phyloP scores from a whole-genome alignment of 305 asterid species.

The Fraxinus albicans region DNA sequence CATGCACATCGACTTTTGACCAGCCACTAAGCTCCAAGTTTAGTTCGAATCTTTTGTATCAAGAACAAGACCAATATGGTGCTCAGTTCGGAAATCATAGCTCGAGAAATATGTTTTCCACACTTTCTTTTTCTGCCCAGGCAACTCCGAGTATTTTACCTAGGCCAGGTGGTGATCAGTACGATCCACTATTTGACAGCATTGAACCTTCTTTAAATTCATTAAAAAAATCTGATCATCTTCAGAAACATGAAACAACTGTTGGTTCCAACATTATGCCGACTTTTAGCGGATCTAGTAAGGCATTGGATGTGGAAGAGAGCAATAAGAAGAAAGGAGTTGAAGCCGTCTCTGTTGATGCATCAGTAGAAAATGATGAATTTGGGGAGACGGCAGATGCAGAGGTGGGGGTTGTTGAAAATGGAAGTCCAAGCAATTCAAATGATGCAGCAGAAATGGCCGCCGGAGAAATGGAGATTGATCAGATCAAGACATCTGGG shows the following conservation, averaged over 20 bases:
- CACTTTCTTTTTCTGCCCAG: constrained; percentile 37
- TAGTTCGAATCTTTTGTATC: constrained; percentile 41
- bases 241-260: constrained; percentile 43
- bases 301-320: constrained; percentile 46
- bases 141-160: constrained; percentile 37
- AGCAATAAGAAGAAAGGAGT: constrained; percentile 40
- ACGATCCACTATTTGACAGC: constrained; percentile 91
- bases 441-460: constrained; percentile 44
- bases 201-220: constrained; percentile 67
- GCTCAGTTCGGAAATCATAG: constrained; percentile 37
- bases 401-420: constrained; percentile 71
- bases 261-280: constrained; percentile 58
- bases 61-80: constrained; percentile 45
- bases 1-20: constrained; percentile 71
- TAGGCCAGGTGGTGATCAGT: constrained; percentile 55
- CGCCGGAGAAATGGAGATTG: constrained; percentile 69
- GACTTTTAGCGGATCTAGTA: constrained; percentile 48
- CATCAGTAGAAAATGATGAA: constrained; percentile 61
- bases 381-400: constrained; percentile 87
- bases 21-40: constrained; percentile 53
- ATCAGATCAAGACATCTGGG: constrained; percentile 63
- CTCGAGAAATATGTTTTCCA: constrained; percentile 33
- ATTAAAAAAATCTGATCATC: constrained; percentile 41
- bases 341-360: constrained; percentile 38
- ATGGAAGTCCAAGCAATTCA: constrained; percentile 62